phyloP scores from a whole-genome alignment of 345 rosid genomes.

The Boechera divaricarpa region DNA sequence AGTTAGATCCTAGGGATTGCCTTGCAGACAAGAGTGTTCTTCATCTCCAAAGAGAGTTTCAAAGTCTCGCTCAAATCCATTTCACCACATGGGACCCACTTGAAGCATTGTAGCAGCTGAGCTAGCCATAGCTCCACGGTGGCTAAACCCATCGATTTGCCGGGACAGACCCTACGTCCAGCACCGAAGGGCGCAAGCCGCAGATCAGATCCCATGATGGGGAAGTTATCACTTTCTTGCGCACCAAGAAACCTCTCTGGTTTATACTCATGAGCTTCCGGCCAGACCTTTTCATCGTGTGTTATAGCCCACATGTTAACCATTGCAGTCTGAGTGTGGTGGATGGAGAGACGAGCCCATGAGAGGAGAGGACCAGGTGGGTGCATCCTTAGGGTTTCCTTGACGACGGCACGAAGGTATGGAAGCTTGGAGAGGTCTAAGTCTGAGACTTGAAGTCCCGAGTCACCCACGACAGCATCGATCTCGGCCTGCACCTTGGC shows the following conservation, averaged over 20 bases:
- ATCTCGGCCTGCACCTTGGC: constrained; percentile 71
- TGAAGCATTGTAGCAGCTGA: constrained; percentile 39
- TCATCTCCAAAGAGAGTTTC: constrained; percentile 73
- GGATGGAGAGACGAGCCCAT: constrained; percentile 87
- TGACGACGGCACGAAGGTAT: constrained; percentile 65
- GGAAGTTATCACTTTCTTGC: constrained; percentile 42
- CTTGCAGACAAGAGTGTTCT: constrained; percentile 50
- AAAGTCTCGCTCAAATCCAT: constrained; percentile 59
- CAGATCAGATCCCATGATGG: constrained; percentile 63
- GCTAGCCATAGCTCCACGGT: constrained; percentile 48
- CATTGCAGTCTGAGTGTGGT: constrained; percentile 75
- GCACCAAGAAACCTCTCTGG: constrained; percentile 44
- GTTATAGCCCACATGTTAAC: constrained; percentile 95
- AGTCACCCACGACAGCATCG: constrained; percentile 38
- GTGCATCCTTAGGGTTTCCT: constrained; percentile 80
- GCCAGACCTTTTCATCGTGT: constrained; percentile 56
- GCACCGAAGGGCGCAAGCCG: constrained; percentile 77
- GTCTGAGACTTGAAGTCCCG: constrained; percentile 47
- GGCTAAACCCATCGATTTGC: constrained; percentile 66
- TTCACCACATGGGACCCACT: constrained; percentile 39
- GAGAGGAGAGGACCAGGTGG: constrained; percentile 96
- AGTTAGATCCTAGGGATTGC: constrained; percentile 38
- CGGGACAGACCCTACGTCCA: constrained; percentile 76
- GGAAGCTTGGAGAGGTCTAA: constrained; percentile 66
- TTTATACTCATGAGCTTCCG: constrained; percentile 36